These are phyloP conservation scores for Sporothrix variecibatus DNA, from an alignment of 2,329 filamentous ascomycete species.

Conservation along the genomic window DNA sequence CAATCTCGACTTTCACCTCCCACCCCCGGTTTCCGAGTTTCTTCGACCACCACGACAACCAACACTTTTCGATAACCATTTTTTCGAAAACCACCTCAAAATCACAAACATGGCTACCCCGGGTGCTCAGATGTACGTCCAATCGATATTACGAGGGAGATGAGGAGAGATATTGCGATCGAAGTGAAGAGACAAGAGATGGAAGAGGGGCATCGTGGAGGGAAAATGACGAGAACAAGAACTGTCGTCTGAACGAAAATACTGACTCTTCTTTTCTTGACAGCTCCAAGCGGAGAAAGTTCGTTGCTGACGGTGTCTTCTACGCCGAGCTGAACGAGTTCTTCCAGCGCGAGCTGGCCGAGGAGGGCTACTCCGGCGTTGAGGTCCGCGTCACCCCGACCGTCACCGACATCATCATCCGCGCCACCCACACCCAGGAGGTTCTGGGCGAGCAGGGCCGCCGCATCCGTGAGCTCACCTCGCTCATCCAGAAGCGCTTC, in stretches of 20 bases:
- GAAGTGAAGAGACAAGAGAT: background rate
- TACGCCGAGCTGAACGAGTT: conserved; percentile 99
- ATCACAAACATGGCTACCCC: conserved; percentile 57
- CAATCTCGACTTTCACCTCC: conserved; percentile 17
- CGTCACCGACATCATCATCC: conserved; percentile 99
- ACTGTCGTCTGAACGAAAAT: no score
- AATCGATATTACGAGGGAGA: background rate
- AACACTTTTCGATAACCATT: background rate
- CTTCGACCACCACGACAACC: conserved; percentile 8
- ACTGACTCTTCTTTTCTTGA: conserved; percentile 7
- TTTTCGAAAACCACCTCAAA: conserved; percentile 21
- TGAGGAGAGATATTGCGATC: background rate
- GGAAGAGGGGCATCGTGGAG: background rate
- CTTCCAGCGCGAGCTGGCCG: conserved; percentile 99
- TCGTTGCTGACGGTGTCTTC: conserved; percentile 98
- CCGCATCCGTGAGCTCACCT: conserved; percentile 99
- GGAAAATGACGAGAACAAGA: background rate
- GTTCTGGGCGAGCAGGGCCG: conserved; percentile 99
- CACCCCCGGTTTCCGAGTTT: background rate
- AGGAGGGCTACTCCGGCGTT: conserved; percentile 99
- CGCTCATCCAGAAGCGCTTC: conserved; percentile 99
- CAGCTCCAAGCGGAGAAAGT: conserved; percentile 92
- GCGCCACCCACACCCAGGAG: conserved; percentile 99
- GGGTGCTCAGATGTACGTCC: conserved; percentile 63
- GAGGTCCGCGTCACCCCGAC: conserved; percentile 99